Base-by-base conservation (phyloP, 805 yeast species). In the Zygoascus tannicola region DNA sequence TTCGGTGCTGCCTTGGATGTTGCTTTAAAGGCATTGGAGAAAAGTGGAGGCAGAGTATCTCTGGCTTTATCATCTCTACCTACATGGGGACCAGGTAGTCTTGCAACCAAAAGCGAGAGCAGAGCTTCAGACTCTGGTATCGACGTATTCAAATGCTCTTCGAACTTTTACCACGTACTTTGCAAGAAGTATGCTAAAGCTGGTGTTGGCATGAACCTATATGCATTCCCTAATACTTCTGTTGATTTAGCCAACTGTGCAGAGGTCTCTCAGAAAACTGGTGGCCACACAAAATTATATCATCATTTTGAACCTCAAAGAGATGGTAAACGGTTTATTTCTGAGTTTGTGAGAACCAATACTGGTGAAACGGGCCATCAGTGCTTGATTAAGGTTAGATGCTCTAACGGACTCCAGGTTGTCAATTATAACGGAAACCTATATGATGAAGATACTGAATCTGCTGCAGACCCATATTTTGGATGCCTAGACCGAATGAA, bases 401-500 rank as follows among this genome's bases (percentile, higher is more conserved):
- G 88, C 54, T 86, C 97, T 1, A 78, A 74, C 50, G 97, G 97
- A 0, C 66, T 92, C 42, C 94, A 85, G 56, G 85, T 90, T 5
- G 64, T 75, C 14, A 76, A 76, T 44, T 85, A 87, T 58, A 82
- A 81, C 54, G 90, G 90, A 0, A 72, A 70, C 36, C 69, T 78
- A 43, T 57, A 63, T 7, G 65, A 67, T 14, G 44, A 50, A 15
- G 50, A 58, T 1, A 63, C 64, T 23, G 63, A 65, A 12, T 23
- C 49, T 38, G 63, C 63, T 3, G 65, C 68, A 14, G 94, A 82
- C 55, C 90, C 92, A 4, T 62, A 66, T n/a, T 60, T 85, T n/a
- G 86, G 94, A 0, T 66, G 75, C 4, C 62, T 86, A 22, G 71
- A 71, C 35, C 69, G 73, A 15, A 78, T 84, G 50, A 80, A 82